Evolutionary conservation across 805 yeast species (phyloP).

Genomic region (Candida schatavii): DNA sequence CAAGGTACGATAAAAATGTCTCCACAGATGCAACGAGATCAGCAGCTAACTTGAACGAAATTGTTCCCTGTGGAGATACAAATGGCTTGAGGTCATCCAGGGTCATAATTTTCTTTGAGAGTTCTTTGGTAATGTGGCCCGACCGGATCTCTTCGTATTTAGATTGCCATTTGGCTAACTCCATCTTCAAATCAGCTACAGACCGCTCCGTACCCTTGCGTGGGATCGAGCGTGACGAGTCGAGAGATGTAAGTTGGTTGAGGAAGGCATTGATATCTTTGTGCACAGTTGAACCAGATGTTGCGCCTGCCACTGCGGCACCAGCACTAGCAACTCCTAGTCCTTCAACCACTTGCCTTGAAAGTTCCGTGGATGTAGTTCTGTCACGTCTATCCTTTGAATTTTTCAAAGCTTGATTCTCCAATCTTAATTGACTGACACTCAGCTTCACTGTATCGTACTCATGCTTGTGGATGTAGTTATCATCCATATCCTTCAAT

Average conservation of each 20-base stretch:
- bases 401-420: conserved; percentile 35
- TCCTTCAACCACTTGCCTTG: not conserved
- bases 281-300: not conserved
- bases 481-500: not conserved
- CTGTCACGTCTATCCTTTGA: conserved; percentile 8
- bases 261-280: conserved; percentile 14
- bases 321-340: not conserved
- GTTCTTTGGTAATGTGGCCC: conserved; percentile 19
- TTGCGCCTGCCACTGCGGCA: not conserved
- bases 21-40: conserved; percentile 51
- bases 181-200: conserved; percentile 17
- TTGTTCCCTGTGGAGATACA: conserved; percentile 40
- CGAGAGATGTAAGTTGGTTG: conserved; percentile 28
- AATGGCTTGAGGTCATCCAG: conserved; percentile 26
- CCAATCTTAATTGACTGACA: conserved; percentile 34
- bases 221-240: conserved; percentile 10
- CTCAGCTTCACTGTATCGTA: conserved; percentile 26
- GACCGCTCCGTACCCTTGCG: conserved; percentile 9
- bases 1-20: conserved; percentile 35
- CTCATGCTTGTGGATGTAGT: conserved; percentile 14
- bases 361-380: not conserved
- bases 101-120: conserved; percentile 16
- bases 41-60: conserved; percentile 44
- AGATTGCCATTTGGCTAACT: conserved; percentile 47
- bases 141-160: conserved; percentile 50